Base-by-base conservation (phyloP, 371 early-diverging fungal species). In the Umbelopsis sp. region DNA sequence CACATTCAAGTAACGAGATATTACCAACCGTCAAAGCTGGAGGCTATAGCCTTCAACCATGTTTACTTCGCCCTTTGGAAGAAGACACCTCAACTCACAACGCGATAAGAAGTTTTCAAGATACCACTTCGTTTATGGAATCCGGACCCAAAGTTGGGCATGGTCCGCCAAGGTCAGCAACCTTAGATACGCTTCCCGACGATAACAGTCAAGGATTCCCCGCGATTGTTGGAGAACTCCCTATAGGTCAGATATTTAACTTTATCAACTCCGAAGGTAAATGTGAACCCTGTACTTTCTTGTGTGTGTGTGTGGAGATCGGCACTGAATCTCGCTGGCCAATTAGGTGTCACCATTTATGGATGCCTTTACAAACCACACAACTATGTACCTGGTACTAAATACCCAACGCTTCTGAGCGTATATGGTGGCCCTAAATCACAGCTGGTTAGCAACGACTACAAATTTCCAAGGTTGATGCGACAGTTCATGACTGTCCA, bases 371-470 rank as follows among this genome's bases (percentile, higher is more conserved):
- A 89, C 73, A 82, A 83, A 50, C 93, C 93, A 0, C 66, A 71
- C 0, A 75, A 78, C 63, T 89, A 87, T 63, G 63, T 76, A 20
- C 69, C 78, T 5, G 86, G 86, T 0, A 70, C 72, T 45, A 81
- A 80, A 29, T 90, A 87, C 63, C 88, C 89, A 12, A 86, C 87
- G 0, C 44, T 90, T 11, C 71, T 89, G 24, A 78, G 82, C 64
- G 81, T 90, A 10, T 90, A 90, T 63, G 91, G 91, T 18, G 91
- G 91, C 0, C 91, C 91, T 3, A 80, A 84, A 48, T 81, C 86
- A 14, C 91, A 87, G 72, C 73, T 90, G 71, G 91, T 92, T 16
- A 86, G 87, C 32, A 92, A 93, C 71, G 92, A 91, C 25, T 92
- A 84, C 70, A 86, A 88, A 57, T 79, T 86, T 53, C 89, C 93